Base-by-base conservation (phyloP, 495 filamentous ascomycete species). In the Penicillium pancosmium region DNA sequence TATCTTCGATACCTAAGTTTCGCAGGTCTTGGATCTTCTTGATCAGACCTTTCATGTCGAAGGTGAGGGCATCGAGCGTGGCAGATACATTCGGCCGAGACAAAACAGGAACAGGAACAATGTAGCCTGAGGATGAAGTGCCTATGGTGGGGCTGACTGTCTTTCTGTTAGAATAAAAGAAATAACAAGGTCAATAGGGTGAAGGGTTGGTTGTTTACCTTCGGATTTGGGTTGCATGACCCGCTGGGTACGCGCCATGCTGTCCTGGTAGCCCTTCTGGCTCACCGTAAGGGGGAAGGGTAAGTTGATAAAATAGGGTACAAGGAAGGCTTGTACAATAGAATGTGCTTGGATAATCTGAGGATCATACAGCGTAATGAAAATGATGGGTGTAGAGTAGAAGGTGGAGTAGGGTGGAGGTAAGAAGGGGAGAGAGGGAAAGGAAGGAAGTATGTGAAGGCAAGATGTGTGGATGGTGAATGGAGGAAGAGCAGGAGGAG, bases 1-100 rank as follows among this genome's bases (percentile, higher is more conserved):
- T 80, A 43, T 80, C 73, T 27, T 83, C 80, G 8, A 83, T 79
- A 0, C 80, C 80, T 2, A 83, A 62, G 35, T 80, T 72, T 9
- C 77, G 70, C 0, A 83, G 62, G 16, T 74, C 70, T 54, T 80
- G 78, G 0, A 83, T 77, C n/a, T 71, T 75, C n/a, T 68, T 73
- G 0, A 83, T 74, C 5, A 83, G 60, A 2, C 55, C 56, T 33
- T 74, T 75, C 61, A 83, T 79, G 9, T 76, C 73, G 2, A 73
- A 53, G 0, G 70, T 63, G 19, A 82, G 56, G 0, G 71, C 18
- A 3, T 77, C 65, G 0, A 83, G 61, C 0, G 67, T 41, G 18
- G 43, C 19, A 38, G 54, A 16, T 55, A 13, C 6, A 56, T 25
- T 25, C 10, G 18, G 43, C 16, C 19, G 25, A 31, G 27, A 31